phyloP scores from a whole-genome alignment of 352 stramenopile species.

The Globisporangium echinulatum region DNA sequence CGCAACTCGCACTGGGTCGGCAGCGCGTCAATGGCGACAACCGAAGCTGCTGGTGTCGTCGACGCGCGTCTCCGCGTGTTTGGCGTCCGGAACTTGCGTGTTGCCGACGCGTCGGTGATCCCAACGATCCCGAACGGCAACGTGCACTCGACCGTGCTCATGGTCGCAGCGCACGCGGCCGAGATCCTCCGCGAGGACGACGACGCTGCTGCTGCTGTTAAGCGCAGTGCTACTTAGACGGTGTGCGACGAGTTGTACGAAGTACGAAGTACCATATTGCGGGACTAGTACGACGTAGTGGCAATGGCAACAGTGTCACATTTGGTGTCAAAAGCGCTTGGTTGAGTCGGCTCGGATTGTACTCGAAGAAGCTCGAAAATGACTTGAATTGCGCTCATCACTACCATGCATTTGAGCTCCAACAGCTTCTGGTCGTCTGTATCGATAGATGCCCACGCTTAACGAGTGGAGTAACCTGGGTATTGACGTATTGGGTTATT shows the following conservation, averaged over 20 bases:
- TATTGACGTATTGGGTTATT: no score
- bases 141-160: slow-evolving; percentile 66
- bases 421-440: no score
- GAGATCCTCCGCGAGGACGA: slow-evolving; percentile 28
- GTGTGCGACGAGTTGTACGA: neutral
- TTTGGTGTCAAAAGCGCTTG: no score
- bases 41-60: slow-evolving; percentile 39
- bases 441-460: no score
- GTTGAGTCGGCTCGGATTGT: no score
- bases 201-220: neutral
- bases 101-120: slow-evolving; percentile 66
- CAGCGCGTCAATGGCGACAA: slow-evolving; percentile 60
- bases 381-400: no score
- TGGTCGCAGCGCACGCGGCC: slow-evolving; percentile 48
- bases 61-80: slow-evolving; percentile 57
- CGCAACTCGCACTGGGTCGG: slow-evolving; percentile 85
- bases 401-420: no score
- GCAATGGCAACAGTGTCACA: no score
- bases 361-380: no score
- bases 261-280: no score
- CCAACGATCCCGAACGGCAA: slow-evolving; percentile 69
- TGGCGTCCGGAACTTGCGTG: slow-evolving; percentile 45
- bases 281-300: no score
- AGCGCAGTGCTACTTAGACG: neutral
- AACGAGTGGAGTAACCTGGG: no score